Evolutionary conservation across 352 stramenopile species (phyloP), one percentile per base, ranked within the genome.

Genomic region (Blastocystis sp.): DNA sequence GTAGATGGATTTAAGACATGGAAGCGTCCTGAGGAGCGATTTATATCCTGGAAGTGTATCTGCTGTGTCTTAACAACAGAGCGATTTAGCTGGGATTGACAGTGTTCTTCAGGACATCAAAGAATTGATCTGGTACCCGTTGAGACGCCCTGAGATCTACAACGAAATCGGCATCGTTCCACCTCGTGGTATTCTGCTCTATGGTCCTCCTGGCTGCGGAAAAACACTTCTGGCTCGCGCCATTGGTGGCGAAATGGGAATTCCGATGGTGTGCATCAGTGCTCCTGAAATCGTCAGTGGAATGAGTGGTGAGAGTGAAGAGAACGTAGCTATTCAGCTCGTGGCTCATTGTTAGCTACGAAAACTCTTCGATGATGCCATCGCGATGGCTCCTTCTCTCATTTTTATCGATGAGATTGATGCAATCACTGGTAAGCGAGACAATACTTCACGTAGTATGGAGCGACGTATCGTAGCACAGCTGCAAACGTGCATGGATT

Each of bases 331-430:
- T 0, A 8, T 23, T 84, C 76, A 93, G 94, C 87, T 95, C 93
- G 41, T 92, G 95, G 9, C n/a, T 20, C 20, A 90, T 93, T 95
- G 89, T 1, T 95, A 96, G 90, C 90, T 97, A 43, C 91, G 94
- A 15, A 93, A 94, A 54, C 90, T 96, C 3, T 97, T 97, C 89
- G 93, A 96, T 53, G 93, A 96, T 77, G 94, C 94, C 0, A 92
- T 95, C n/a, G 91, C 91, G 3, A 93, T 94, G 76, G 94, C 94
- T 15, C 94, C 94, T 53, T 94, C 94, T 2, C 95, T 97, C 90
- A 93, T 96, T 87, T 96, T 97, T 89, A 96, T 97, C 68, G 94
- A 97, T 70, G 94, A 96, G 90, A 96, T 97, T 90, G 94, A 97
- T 75, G 94, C 93, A 29, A 96, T 97, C 91, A 95, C 93, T 6